Conservation (phyloP, 108 stramenopile species). For the Conticribra guillardii region DNA sequence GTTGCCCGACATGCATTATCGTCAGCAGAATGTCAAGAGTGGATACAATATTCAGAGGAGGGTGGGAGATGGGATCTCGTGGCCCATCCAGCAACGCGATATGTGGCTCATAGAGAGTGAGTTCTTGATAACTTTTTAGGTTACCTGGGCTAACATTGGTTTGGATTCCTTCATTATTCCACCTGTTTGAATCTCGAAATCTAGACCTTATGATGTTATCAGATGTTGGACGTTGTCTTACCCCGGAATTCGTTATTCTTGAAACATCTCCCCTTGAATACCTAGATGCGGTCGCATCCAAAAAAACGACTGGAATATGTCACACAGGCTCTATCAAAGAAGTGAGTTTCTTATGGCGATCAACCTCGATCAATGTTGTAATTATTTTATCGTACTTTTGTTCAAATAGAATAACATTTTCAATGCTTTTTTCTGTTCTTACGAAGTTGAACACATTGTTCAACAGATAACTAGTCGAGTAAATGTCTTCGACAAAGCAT, state of each 20-base stretch:
- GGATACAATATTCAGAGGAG: conserved; percentile 78
- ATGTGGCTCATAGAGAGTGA: conserved; percentile 82
- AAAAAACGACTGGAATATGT: conserved; percentile 50
- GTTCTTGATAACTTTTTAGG: not conserved
- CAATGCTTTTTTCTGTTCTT: not conserved
- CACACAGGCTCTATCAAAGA: conserved; percentile 51
- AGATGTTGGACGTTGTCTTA: no score
- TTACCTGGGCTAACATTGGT: not conserved
- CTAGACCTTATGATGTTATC: not conserved
- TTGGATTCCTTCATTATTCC: not conserved
- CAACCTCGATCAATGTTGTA: no score
- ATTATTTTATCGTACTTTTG: not conserved
- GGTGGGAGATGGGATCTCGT: conserved; percentile 55
- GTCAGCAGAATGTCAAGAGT: conserved; percentile 74
- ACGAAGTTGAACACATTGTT: conserved; percentile 17
- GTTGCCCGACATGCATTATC: conserved; percentile 53
- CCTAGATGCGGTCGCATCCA: conserved; percentile 58
- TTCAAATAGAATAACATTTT: not conserved
- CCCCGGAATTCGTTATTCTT: conserved; percentile 4
- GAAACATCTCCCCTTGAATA: not conserved
- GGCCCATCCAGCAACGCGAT: conserved; percentile 66
- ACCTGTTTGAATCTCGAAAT: not conserved
- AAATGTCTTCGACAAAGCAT: conserved; percentile 37
- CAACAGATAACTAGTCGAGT: conserved; percentile 25
- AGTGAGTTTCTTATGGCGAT: no score